Evolutionary conservation across 306 rosid genomes (phyloP).

Genomic region (Fragaria ananassa): DNA sequence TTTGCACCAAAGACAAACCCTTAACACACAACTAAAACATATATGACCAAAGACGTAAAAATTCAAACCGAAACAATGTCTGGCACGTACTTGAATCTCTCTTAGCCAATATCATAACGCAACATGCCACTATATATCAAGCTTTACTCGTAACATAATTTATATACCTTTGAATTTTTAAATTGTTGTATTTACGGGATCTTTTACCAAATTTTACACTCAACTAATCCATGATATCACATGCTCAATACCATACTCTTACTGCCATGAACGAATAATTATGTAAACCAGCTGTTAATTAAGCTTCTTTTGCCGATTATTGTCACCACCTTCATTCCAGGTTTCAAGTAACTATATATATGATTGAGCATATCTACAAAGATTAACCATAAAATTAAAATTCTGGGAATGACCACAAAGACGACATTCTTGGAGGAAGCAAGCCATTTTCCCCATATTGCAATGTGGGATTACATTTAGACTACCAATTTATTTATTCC

Average conservation of each 20-base stretch:
- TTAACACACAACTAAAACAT: too few relatives aligned
- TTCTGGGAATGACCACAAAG: background rate
- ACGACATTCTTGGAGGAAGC: slow-evolving; percentile 14
- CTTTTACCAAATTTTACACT: too few relatives aligned
- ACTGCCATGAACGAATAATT: background rate
- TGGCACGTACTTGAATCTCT: too few relatives aligned
- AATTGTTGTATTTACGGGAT: too few relatives aligned
- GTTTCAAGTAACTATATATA: background rate
- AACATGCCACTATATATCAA: too few relatives aligned
- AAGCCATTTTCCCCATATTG: slow-evolving; percentile 1
- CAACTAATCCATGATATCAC: background rate
- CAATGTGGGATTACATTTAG: background rate
- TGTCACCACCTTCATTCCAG: background rate
- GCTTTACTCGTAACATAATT: too few relatives aligned
- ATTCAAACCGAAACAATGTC: too few relatives aligned
- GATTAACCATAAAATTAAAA: background rate
- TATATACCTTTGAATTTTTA: too few relatives aligned
- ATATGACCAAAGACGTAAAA: too few relatives aligned
- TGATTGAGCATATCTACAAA: slow-evolving; percentile 7
- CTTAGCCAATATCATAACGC: too few relatives aligned
- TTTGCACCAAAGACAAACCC: too few relatives aligned
- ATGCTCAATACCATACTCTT: background rate
- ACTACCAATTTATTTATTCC: background rate
- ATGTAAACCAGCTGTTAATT: background rate
- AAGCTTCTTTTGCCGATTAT: background rate